Evolutionary conservation across 257 asterid species (phyloP), one percentile per base, ranked within the genome.

Genomic region (Nicotiana benthamiana): DNA sequence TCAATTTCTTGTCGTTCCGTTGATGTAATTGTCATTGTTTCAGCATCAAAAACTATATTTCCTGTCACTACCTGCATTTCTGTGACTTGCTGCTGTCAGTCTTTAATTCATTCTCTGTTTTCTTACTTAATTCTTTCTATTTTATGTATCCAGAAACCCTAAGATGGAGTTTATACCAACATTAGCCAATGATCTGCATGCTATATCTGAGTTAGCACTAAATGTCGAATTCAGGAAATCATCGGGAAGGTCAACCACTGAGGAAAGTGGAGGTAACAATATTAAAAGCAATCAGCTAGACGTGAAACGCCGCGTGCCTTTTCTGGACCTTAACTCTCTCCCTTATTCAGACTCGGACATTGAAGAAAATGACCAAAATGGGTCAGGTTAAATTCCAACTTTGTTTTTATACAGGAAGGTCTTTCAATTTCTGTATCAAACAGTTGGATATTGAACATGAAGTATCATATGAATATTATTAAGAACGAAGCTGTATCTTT

Each of bases 271-370:
- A 18, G 64, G 68, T 22, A 79, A 63, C 30, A 27, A 27, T 79
- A 16, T 3, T 26, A 64, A 30, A 22, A 48, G 20, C 52, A 75
- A 63, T 27, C 82, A 18, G 61, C 17, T 4, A 52, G 74, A 43
- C 62, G 68, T 34, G 34, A 53, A 24, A 52, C 12, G 10, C 68
- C 22, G 43, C 53, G 52, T 59, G 60, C 75, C 79, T 53, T 34
- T 34, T 36, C 57, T 87, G 30, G 88, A 87, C 43, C 88, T 87
- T 24, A 87, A 87, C 62, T 59, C 76, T 1, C 53, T 79, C 3
- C 90, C 89, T 26, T 36, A 22, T 26, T 34, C 77, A 26, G 84
- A 85, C 8, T 79, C 81, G 3, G 87, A 87, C 3, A 48, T n/a
- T 67, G 84, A 87, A 66, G 86, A 77, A 54, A 77, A 26, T 79